Conservation (phyloP, 306 rosid genomes). For the Prunus mira region DNA sequence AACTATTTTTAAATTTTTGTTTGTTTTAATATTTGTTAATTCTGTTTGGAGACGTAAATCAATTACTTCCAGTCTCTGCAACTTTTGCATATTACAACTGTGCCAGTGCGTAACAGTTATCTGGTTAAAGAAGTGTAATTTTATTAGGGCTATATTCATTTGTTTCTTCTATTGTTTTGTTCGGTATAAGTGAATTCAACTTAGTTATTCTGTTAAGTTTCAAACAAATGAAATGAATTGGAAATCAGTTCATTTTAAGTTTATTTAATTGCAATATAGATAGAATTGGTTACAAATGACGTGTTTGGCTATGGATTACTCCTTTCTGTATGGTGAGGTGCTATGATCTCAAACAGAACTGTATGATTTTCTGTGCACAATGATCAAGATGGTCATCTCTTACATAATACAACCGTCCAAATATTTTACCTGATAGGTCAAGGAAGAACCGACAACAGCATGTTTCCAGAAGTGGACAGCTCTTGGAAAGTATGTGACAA, state of each 20-base stretch:
- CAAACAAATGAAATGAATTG: background rate
- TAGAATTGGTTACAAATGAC: background rate
- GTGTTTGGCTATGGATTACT: background rate
- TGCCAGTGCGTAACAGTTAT: background rate
- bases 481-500: slow-evolving; percentile 74
- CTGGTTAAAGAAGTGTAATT: background rate
- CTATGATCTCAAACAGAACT: background rate
- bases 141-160: background rate
- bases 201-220: background rate
- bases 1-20: no score
- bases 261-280: background rate
- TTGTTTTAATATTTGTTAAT: background rate
- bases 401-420: slow-evolving; percentile 14
- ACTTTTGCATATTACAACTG: background rate
- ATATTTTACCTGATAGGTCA: slow-evolving; percentile 48
- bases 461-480: slow-evolving; percentile 94
- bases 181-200: background rate
- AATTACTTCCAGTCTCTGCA: background rate
- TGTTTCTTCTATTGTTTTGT: background rate
- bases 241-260: background rate
- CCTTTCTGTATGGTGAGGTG: background rate
- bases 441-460: slow-evolving; percentile 50
- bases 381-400: background rate
- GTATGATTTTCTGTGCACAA: background rate
- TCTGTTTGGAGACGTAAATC: background rate